Conservation (phyloP, 2,329 filamentous ascomycete genomes). For the Penicillium freii region DNA sequence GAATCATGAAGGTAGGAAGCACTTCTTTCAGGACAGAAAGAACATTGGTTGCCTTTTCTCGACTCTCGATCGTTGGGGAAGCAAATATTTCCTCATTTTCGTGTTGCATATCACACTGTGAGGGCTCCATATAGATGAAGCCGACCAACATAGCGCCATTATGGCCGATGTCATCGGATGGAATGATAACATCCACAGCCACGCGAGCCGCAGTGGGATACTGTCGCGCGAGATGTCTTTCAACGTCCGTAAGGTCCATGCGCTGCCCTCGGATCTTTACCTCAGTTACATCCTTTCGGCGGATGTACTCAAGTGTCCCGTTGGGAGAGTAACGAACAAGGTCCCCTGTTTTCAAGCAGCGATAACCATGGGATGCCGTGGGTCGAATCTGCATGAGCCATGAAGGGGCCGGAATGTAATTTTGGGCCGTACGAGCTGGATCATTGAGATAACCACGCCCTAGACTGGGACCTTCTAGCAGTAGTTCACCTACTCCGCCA, state of each 20-base stretch:
- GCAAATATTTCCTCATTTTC: background rate
- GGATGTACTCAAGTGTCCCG: conserved; percentile 30
- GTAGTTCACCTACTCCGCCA: background rate
- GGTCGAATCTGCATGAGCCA: background rate
- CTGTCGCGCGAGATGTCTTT: conserved; percentile 9
- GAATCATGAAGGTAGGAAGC: background rate
- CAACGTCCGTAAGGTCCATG: conserved; percentile 36
- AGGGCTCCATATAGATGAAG: background rate
- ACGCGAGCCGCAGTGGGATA: background rate
- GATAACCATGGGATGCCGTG: background rate
- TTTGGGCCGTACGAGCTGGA: background rate
- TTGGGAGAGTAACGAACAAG: conserved; percentile 22
- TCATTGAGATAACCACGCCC: background rate
- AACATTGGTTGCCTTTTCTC: background rate
- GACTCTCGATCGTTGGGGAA: background rate
- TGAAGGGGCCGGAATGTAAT: background rate
- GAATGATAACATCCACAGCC: background rate
- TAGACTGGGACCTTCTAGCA: background rate
- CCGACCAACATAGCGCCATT: background rate
- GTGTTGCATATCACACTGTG: background rate
- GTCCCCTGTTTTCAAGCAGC: background rate
- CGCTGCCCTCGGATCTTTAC: conserved; percentile 38
- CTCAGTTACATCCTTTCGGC: conserved; percentile 33
- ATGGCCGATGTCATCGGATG: background rate
- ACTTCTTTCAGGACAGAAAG: background rate